A percentile compares a stretch with the other conserved stretches of the same genome.
These are phyloP conservation scores for Trichoderma virens DNA, from an alignment of 495 filamentous ascomycete species.

Conservation along the genomic window DNA sequence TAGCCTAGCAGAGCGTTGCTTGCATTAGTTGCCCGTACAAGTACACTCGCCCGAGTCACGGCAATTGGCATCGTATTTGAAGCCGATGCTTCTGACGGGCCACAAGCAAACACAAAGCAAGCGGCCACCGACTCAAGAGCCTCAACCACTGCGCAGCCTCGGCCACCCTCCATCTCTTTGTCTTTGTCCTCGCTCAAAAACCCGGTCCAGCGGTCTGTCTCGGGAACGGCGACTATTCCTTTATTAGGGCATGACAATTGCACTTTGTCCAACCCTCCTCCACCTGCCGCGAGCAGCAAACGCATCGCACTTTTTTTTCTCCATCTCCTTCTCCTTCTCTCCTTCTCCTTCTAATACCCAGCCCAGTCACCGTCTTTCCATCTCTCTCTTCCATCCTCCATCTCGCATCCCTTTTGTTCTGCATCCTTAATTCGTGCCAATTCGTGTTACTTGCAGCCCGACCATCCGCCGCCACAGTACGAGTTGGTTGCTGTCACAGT, in stretches of 20 bases:
- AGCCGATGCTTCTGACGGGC: background rate
- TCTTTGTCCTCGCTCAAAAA: background rate
- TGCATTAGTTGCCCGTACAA: no score
- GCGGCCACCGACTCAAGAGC: background rate
- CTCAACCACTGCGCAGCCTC: background rate
- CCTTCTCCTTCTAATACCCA: background rate
- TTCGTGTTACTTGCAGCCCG: background rate
- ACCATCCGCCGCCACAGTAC: no score
- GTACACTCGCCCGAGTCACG: no score
- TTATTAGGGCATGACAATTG: constrained; percentile 6
- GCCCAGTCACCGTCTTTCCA: constrained; percentile 3
- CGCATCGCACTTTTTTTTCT: constrained; percentile 9
- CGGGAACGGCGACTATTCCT: constrained; percentile 5
- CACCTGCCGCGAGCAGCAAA: constrained; percentile 6
- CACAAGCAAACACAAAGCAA: background rate
- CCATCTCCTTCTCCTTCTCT: no score
- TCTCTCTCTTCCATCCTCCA: background rate
- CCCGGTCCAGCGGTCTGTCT: constrained; percentile 5
- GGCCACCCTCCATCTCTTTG: background rate
- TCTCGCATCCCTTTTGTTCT: background rate
- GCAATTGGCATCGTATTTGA: no score
- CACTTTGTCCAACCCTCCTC: constrained; percentile 1
- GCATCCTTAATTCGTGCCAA: background rate
- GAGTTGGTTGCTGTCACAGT: no score
- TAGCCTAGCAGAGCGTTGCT: no score